Conservation (phyloP, 1,139 yeast genomes). For the Wickerhamomyces sp. region DNA sequence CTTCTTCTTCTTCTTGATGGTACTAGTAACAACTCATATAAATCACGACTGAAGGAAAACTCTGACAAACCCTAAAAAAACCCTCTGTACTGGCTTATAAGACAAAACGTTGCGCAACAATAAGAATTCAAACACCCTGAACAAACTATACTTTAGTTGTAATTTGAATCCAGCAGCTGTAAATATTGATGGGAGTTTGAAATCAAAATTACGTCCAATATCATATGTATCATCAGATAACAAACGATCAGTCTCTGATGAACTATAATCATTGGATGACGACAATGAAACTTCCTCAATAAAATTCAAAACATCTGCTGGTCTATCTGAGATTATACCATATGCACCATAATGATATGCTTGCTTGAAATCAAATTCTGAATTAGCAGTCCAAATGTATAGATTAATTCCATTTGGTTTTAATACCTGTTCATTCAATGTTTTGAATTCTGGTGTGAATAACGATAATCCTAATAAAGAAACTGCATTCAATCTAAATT, state of each 20-base stretch:
- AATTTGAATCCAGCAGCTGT: constrained; percentile 4
- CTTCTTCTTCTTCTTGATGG: no score
- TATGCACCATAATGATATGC: constrained; percentile 10
- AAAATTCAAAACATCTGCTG: constrained; percentile 11
- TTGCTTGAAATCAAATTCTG: constrained; percentile 11
- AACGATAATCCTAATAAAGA: constrained; percentile 38
- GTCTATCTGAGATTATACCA: constrained; percentile 21
- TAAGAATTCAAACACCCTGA: constrained; percentile 18
- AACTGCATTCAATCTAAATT: constrained; percentile 36
- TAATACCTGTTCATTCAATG: constrained; percentile 31
- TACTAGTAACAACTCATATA: no score
- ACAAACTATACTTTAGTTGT: constrained; percentile 7
- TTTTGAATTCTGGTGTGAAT: constrained; percentile 36
- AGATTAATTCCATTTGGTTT: constrained; percentile 43
- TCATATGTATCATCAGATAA: constrained; percentile 1
- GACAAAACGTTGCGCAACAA: constrained; percentile 8
- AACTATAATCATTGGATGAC: background rate
- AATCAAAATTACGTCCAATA: background rate
- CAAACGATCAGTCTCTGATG: background rate
- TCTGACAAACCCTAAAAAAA: background rate
- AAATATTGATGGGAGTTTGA: constrained; percentile 5
- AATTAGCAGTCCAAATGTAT: constrained; percentile 82
- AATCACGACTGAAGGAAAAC: constrained; percentile 2
- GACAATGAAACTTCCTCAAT: constrained; percentile 1
- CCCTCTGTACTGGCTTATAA: constrained; percentile 9